Base-by-base conservation (phyloP, 257 asterid genomes). In the Rehmannia glutinosa region DNA sequence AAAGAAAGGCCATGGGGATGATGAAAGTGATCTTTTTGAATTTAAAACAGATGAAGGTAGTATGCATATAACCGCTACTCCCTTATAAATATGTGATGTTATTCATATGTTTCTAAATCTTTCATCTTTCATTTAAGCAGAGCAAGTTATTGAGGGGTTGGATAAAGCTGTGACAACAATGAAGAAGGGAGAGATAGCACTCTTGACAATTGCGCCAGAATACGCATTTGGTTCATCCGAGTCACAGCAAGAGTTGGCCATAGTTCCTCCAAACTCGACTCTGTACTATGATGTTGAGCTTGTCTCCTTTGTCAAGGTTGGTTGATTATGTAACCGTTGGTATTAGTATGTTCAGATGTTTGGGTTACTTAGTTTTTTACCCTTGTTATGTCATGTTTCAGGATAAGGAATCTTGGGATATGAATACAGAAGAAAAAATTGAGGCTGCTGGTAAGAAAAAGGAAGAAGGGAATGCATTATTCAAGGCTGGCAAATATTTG, bases 361-460 rank as follows among this genome's bases (percentile, higher is more conserved):
- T 5, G 12, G 32, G 42, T 63, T n/a, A n/a, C n/a, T n/a, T n/a
- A n/a, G n/a, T n/a, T n/a, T n/a, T n/a, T n/a, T n/a, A n/a, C n/a
- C n/a, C 43, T 16, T 13, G 17, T 12, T 15, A 8, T 5, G 6
- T 61, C 33, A 5, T 52, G 6, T 25, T 66, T n/a, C 66, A 84
- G 94, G 94, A 87, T 11, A 87, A 81, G 70, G 92, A 87, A 69
- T 87, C 96, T 4, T 88, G 90, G 96, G 93, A 88, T 30, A 81
- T 88, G 96, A 81, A 71, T 61, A 81, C 87, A 0, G 61, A 77
- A 9, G 90, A 82, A 24, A 87, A 85, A 33, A 85, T 88, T 6
- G 96, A 81, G 68, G 90, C 90, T 24, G 90, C 90, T 15, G 85
- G 83, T 15, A 81, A 83, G 74, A 88, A 81, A 66, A 88, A 88